Conservation (phyloP, 495 filamentous ascomycete genomes). For the Penicillium chermesinum region DNA sequence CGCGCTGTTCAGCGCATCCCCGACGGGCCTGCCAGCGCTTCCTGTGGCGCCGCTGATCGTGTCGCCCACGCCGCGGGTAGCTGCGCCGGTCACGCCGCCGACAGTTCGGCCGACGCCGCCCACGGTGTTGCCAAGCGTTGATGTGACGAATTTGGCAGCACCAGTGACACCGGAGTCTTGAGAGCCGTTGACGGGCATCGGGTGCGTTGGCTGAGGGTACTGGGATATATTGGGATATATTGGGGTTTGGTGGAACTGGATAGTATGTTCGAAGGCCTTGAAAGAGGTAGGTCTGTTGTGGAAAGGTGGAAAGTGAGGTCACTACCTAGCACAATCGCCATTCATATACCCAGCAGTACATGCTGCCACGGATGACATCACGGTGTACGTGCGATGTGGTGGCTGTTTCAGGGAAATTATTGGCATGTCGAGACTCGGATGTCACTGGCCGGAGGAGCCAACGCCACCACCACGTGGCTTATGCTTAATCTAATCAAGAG, state of each 20-base stretch:
- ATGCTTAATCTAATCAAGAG: too few relatives aligned
- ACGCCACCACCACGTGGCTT: too few relatives aligned
- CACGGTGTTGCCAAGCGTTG: slow-evolving; percentile 56
- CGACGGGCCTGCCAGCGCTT: slow-evolving; percentile 58
- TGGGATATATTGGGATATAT: too few relatives aligned
- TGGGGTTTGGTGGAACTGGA: too few relatives aligned
- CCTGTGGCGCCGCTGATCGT: slow-evolving; percentile 60
- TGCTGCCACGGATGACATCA: slow-evolving; percentile 15
- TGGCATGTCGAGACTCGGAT: too few relatives aligned
- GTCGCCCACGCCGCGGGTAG: slow-evolving; percentile 58
- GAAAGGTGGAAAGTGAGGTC: too few relatives aligned
- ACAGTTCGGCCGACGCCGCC: slow-evolving; percentile 60
- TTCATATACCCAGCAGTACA: background rate
- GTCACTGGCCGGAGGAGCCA: too few relatives aligned
- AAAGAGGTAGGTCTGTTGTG: too few relatives aligned
- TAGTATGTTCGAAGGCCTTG: too few relatives aligned
- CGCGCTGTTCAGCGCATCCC: slow-evolving; percentile 57
- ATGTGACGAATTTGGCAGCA: slow-evolving; percentile 45
- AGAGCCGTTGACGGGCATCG: slow-evolving; percentile 19
- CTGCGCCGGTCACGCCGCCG: slow-evolving; percentile 64
- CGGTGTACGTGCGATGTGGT: slow-evolving; percentile 15
- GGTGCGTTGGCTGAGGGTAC: background rate
- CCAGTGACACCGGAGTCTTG: slow-evolving; percentile 35
- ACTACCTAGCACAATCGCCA: too few relatives aligned
- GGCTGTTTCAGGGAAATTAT: slow-evolving; percentile 3